Evolutionary conservation across 768 basidiomycete species (phyloP).

Genomic region (Collybia nuda): DNA sequence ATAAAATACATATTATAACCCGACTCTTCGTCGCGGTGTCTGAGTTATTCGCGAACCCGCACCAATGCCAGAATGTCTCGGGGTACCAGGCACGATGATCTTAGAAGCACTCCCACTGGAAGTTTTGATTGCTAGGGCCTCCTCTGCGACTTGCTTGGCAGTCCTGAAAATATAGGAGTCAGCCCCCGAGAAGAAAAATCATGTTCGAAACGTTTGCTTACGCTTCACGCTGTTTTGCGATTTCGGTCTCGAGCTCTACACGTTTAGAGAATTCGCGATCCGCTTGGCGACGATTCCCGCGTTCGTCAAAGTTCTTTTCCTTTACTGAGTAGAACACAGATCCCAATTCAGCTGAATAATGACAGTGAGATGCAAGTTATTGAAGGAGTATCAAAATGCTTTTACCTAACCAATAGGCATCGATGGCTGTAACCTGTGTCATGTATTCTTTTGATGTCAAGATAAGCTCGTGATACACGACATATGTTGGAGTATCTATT

Average conservation of each 20-base stretch:
- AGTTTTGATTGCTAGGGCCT: constrained; percentile 54
- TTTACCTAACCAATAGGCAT: constrained; percentile 94
- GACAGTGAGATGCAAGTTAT: neutral
- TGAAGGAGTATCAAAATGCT: neutral
- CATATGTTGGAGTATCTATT: constrained; percentile 91
- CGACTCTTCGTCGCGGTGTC: constrained; percentile 73
- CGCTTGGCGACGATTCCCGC: constrained; percentile 71
- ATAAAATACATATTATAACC: constrained; percentile 44
- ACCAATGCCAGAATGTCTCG: constrained; percentile 67
- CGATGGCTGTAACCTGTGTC: constrained; percentile 98
- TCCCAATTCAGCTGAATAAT: constrained; percentile 77
- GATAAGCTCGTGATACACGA: constrained; percentile 95
- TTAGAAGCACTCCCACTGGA: constrained; percentile 53
- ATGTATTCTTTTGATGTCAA: constrained; percentile 97
- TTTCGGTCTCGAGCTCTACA: constrained; percentile 90
- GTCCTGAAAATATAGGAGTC: constrained; percentile 34
- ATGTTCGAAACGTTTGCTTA: constrained; percentile 30
- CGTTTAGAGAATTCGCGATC: constrained; percentile 91
- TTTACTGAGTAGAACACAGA: constrained; percentile 97
- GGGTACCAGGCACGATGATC: constrained; percentile 81
- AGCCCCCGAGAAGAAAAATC: constrained; percentile 2
- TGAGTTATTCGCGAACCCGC: constrained; percentile 64
- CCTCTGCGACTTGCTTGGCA: constrained; percentile 63
- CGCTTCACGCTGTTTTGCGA: constrained; percentile 83
- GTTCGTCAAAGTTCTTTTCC: constrained; percentile 96